Percentiles rank a stretch among this genome's conserved stretches.
These are phyloP conservation scores for Leptographium radiaticola DNA, from an alignment of 2,329 filamentous ascomycete genomes.

Conservation along the genomic window DNA sequence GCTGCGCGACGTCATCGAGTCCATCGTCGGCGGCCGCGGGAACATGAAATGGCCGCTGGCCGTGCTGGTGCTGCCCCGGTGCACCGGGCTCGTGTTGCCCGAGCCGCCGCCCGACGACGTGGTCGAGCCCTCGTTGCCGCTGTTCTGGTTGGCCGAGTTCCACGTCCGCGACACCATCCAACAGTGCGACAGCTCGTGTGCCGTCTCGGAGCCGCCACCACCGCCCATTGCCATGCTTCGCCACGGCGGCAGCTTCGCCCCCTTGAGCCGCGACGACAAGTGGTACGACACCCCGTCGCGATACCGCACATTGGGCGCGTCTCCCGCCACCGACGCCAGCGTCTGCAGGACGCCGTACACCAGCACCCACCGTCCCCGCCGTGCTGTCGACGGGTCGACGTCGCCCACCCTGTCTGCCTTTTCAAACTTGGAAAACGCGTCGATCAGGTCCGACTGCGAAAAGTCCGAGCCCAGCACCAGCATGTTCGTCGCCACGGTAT, in stretches of 20 bases:
- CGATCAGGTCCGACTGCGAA: constrained; percentile 38
- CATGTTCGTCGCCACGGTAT: constrained; percentile 48
- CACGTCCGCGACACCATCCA: constrained; percentile 32
- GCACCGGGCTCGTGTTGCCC: constrained; percentile 14
- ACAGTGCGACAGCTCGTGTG: constrained; percentile 39
- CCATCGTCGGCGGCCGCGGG: constrained; percentile 14
- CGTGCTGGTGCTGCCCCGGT: not conserved
- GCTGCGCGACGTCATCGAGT: constrained; percentile 11
- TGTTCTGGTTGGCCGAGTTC: constrained; percentile 14
- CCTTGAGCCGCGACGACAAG: constrained; percentile 38
- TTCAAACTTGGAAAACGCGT: constrained; percentile 43
- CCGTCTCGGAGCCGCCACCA: constrained; percentile 27
- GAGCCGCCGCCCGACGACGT: constrained; percentile 12
- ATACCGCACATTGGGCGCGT: constrained; percentile 39
- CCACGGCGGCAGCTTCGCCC: constrained; percentile 42
- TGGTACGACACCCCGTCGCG: constrained; percentile 42
- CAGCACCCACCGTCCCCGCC: constrained; percentile 47
- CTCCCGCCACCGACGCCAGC: constrained; percentile 44
- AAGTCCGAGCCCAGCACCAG: constrained; percentile 40
- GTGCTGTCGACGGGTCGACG: constrained; percentile 39
- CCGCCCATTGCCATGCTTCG: constrained; percentile 20
- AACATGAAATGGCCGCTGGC: constrained; percentile 12
- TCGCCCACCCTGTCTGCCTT: constrained; percentile 36
- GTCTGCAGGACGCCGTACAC: constrained; percentile 49
- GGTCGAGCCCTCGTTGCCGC: constrained; percentile 14